Evolutionary conservation across 768 basidiomycete species (phyloP).

Genomic region (Boletus reticulatus): DNA sequence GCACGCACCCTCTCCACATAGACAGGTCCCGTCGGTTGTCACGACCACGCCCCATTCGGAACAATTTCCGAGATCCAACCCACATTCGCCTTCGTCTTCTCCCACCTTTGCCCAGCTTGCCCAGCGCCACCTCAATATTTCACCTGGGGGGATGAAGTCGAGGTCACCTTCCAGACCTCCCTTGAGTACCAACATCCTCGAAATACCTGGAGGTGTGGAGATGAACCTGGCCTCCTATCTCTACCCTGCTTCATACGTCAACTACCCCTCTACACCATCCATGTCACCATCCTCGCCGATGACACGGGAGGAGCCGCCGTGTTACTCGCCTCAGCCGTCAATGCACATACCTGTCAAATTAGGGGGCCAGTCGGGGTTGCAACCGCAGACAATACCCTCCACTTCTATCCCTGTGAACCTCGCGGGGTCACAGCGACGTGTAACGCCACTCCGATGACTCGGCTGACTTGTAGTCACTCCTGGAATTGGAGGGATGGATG

Average conservation of each 20-base stretch:
- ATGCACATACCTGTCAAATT: slow-evolving; percentile 17
- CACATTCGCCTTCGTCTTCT: slow-evolving; percentile 6
- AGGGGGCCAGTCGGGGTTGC: slow-evolving; percentile 15
- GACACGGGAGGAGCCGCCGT: slow-evolving; percentile 13
- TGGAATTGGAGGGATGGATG: slow-evolving; percentile 1
- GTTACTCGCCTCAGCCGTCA: slow-evolving; percentile 18
- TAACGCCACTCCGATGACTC: slow-evolving; percentile 26
- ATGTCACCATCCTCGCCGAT: slow-evolving; percentile 45
- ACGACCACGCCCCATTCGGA: slow-evolving; percentile 41
- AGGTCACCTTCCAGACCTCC: slow-evolving; percentile 33
- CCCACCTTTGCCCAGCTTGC: slow-evolving; percentile 22
- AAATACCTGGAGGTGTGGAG: slow-evolving; percentile 14
- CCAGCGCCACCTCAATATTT: slow-evolving; percentile 23
- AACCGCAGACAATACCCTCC: slow-evolving; percentile 12
- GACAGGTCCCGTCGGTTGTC: slow-evolving; percentile 48
- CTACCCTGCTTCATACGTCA: slow-evolving; percentile 38
- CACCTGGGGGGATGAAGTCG: slow-evolving; percentile 27
- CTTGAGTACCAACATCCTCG: slow-evolving; percentile 20
- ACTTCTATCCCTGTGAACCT: slow-evolving; percentile 16
- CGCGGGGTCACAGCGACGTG: slow-evolving; percentile 17
- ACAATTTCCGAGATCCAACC: slow-evolving; percentile 14
- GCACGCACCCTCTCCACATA: slow-evolving; percentile 35
- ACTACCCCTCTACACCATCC: slow-evolving; percentile 56
- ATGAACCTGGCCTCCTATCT: slow-evolving; percentile 10
- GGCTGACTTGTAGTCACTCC: not conserved